A percentile compares a stretch with the other conserved stretches of the same genome.
Evolutionary conservation across 2,329 filamentous ascomycete species (phyloP).

Genomic region (Neobulgaria alba): DNA sequence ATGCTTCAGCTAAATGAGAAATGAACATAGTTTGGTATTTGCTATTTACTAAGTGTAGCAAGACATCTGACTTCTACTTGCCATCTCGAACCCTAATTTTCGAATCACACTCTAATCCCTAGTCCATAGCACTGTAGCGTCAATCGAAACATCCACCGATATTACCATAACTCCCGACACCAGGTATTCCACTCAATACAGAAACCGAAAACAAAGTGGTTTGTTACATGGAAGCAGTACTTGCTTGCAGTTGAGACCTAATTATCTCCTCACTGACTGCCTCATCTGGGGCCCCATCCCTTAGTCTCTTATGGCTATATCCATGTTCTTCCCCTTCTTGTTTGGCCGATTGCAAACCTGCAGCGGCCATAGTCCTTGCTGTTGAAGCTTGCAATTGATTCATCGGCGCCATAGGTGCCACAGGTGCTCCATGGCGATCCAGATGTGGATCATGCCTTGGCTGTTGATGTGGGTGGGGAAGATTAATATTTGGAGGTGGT

Average conservation of each 20-base stretch:
- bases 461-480: constrained; percentile 42
- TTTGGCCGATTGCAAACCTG: constrained; percentile 23
- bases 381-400: constrained; percentile 30
- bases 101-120: too few species aligned
- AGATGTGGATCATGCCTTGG: background rate
- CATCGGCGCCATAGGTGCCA: constrained; percentile 30
- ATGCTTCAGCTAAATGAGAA: too few species aligned
- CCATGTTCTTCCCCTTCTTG: constrained; percentile 17
- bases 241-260: constrained; percentile 39
- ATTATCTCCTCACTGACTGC: constrained; percentile 46
- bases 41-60: too few species aligned
- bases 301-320: constrained; percentile 29
- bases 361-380: constrained; percentile 28
- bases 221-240: constrained; percentile 27
- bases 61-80: too few species aligned
- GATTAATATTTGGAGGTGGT: constrained; percentile 70
- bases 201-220: too few species aligned
- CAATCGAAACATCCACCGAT: too few species aligned
- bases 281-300: constrained; percentile 31
- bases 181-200: too few species aligned
- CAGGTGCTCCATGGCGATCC: constrained; percentile 8
- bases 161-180: too few species aligned
- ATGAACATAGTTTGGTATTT: too few species aligned
- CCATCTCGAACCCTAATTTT: too few species aligned
- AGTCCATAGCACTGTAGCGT: too few species aligned